phyloP scores from a whole-genome alignment of 306 rosid species.

The Hippophae rhamnoides region DNA sequence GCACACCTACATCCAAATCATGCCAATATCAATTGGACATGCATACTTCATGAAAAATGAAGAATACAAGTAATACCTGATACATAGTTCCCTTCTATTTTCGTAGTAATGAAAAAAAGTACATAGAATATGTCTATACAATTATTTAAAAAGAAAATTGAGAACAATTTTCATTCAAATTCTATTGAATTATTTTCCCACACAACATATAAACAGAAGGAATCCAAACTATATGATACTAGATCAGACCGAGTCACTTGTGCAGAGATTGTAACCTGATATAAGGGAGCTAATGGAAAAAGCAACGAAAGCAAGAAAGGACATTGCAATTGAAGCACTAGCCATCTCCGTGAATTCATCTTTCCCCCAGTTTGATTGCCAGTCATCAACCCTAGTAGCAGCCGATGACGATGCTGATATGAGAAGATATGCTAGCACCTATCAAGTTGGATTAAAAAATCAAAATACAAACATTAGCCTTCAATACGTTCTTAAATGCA shows the following conservation, averaged over 20 bases:
- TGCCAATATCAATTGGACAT: no score
- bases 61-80: no score
- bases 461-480: no score
- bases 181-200: constrained; percentile 15
- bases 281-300: constrained; percentile 82
- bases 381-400: constrained; percentile 78
- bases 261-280: constrained; percentile 76
- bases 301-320: constrained; percentile 83
- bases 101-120: no score
- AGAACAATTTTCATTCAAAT: constrained; percentile 14
- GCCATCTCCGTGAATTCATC: constrained; percentile 94
- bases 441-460: neutral
- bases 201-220: constrained; percentile 2
- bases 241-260: constrained; percentile 26
- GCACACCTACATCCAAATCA: no score
- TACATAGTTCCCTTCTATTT: no score
- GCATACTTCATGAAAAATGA: no score
- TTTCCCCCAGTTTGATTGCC: constrained; percentile 98
- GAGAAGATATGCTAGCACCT: constrained; percentile 88
- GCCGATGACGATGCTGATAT: constrained; percentile 92
- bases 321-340: constrained; percentile 70
- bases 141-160: neutral
- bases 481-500: no score
- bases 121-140: no score
- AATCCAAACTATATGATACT: neutral